Evolutionary conservation across 495 filamentous ascomycete genomes (phyloP).

Genomic region (Hypoxylon trugodes): DNA sequence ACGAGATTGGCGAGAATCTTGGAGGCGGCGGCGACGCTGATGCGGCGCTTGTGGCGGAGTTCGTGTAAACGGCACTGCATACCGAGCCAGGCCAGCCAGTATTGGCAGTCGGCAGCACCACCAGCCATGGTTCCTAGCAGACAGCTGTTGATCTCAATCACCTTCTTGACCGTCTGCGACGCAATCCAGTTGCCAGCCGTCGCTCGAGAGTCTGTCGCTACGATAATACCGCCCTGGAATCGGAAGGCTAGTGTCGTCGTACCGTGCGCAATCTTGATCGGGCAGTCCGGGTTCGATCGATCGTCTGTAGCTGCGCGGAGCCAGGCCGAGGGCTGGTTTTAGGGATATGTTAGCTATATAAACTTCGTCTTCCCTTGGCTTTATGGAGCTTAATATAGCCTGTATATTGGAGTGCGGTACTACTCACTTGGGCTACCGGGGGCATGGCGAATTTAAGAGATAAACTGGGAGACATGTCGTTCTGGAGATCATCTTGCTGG

Average conservation of each 20-base stretch:
- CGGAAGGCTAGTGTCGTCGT: constrained; percentile 98
- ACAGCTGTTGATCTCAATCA: constrained; percentile 91
- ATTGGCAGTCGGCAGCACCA: constrained; percentile 98
- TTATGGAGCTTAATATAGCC: background rate
- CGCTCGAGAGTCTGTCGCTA: constrained; percentile 95
- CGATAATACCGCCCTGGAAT: constrained; percentile 97
- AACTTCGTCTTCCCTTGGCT: background rate
- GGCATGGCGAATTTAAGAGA: constrained; percentile 93
- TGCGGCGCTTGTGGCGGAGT: constrained; percentile 98
- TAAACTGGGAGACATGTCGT: constrained; percentile 69
- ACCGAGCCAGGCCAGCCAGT: constrained; percentile 97
- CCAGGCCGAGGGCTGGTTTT: constrained; percentile 78
- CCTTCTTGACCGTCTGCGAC: constrained; percentile 99
- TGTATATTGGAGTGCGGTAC: too few relatives aligned
- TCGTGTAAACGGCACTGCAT: constrained; percentile 99
- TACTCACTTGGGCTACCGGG: constrained; percentile 85
- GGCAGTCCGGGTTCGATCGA: constrained; percentile 92
- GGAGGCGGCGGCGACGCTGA: constrained; percentile 94
- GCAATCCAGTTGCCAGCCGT: constrained; percentile 99
- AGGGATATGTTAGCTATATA: constrained; percentile 14
- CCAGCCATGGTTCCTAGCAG: constrained; percentile 98
- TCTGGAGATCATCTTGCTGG: constrained; percentile 70
- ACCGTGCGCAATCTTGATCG: constrained; percentile 99
- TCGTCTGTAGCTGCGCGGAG: constrained; percentile 97
- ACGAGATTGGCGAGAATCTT: constrained; percentile 99